Base-by-base conservation (phyloP, 768 basidiomycete species). In the Tulasnella sp. region DNA sequence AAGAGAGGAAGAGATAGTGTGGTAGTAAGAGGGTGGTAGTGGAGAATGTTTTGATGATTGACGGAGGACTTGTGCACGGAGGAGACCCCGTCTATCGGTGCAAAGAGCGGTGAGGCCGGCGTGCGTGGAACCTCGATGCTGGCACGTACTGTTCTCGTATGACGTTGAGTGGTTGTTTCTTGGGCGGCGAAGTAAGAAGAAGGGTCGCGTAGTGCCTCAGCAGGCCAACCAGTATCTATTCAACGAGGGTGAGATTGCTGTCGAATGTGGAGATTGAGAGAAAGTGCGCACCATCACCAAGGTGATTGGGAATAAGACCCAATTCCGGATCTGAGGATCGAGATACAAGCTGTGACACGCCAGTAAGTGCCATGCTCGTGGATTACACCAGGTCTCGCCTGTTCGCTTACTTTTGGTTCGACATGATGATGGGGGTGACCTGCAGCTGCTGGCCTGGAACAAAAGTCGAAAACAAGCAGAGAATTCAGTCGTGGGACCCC, bases 241-340 rank as follows among this genome's bases (percentile, higher is more conserved):
- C n/a, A 42, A 36, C 45, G 17, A 22, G 39, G 64, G 37, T 29
- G 19, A 67, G 64, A 77, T 19, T n/a, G 34, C 31, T 45, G 38
- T 40, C 25, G 31, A 52, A 31, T 38, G 17, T 39, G 22, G 69
- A 37, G 29, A 42, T n/a, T 31, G 31, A 49, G 45, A 38, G 45
- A 38, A 74, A 73, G 78, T 64, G 84, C 89, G 80, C 78, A 94
- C 96, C 96, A 97, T 97, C 82, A 98, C 95, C 78, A 97, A 86
- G 72, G 96, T 98, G 84, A 98, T 97, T 73, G 96, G 96, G 84
- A 98, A 95, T 77, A 98, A 84, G 64, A 98, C 91, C 92, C 91
- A 93, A 81, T 93, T 94, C 80, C 96, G 90, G 83, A 98, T 98
- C 84, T 96, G 93, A 58, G 96, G 96, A 85, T 98, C 96, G 69